Conservation (phyloP, 2,329 filamentous ascomycete genomes). For the Thelonectria olida region DNA sequence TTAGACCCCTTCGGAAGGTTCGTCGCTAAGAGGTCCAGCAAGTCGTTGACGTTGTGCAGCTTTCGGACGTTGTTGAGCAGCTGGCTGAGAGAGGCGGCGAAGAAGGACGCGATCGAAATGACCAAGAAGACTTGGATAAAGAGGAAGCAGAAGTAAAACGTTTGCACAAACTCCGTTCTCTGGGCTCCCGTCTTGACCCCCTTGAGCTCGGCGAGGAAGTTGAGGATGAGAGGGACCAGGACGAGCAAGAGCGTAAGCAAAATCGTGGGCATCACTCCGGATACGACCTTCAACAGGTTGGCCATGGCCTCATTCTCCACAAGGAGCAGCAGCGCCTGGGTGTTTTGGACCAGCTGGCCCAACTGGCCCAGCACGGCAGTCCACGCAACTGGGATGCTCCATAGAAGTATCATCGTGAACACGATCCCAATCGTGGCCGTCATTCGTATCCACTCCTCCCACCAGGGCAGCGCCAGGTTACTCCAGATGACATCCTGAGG, state of each 20-base stretch:
- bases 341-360: slow-evolving; percentile 70
- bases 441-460: slow-evolving; percentile 82
- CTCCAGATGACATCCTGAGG: slow-evolving; percentile 95
- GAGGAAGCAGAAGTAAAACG: slow-evolving; percentile 91
- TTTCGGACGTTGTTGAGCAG: slow-evolving; percentile 61
- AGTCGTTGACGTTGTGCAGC: slow-evolving; percentile 60
- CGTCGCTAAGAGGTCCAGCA: slow-evolving; percentile 76
- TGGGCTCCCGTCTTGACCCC: slow-evolving; percentile 85
- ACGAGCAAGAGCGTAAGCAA: slow-evolving; percentile 80
- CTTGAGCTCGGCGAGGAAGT: slow-evolving; percentile 75
- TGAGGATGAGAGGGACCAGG: slow-evolving; percentile 81
- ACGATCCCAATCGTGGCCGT: slow-evolving; percentile 72
- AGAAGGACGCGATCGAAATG: slow-evolving; percentile 83
- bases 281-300: slow-evolving; percentile 64
- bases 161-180: slow-evolving; percentile 82
- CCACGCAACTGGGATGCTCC: slow-evolving; percentile 90
- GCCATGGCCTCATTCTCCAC: no score
- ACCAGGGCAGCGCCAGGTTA: slow-evolving; percentile 96
- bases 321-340: slow-evolving; percentile 70
- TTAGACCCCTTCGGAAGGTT: slow-evolving; percentile 89
- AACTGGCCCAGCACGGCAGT: slow-evolving; percentile 85
- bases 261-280: slow-evolving; percentile 85
- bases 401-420: slow-evolving; percentile 81
- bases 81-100: slow-evolving; percentile 69
- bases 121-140: slow-evolving; percentile 96